phyloP scores from a whole-genome alignment of 192 early-diverging fungal genomes.

The Linnemannia exigua region DNA sequence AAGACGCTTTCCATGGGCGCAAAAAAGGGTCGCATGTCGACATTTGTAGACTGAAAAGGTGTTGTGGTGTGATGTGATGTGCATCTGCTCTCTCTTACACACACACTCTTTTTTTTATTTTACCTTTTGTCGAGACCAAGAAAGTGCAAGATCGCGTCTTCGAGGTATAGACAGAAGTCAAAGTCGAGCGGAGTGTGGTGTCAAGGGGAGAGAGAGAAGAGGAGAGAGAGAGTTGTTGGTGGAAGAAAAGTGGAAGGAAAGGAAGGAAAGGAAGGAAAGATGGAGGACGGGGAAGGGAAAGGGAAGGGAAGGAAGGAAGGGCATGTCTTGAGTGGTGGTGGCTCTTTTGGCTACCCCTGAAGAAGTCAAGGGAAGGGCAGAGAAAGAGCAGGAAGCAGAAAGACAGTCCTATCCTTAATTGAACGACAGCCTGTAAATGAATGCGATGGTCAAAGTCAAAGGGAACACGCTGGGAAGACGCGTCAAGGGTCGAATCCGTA shows the following conservation, averaged over 20 bases:
- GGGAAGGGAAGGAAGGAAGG: neutral
- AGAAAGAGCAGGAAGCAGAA: neutral
- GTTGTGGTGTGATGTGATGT: neutral
- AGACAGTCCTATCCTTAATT: too few species aligned
- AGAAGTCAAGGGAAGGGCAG: neutral
- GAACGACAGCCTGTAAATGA: too few species aligned
- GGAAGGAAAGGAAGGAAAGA: neutral
- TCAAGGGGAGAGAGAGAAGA: neutral
- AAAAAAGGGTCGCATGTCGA: neutral
- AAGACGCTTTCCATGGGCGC: constrained; percentile 8
- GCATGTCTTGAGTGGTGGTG: too few species aligned
- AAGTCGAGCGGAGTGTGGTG: neutral
- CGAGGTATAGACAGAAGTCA: neutral
- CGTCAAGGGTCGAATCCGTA: too few species aligned
- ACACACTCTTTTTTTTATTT: neutral
- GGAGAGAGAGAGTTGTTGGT: neutral
- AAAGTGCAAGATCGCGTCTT: neutral
- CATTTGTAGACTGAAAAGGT: neutral
- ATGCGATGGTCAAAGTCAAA: too few species aligned
- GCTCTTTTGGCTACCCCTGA: neutral
- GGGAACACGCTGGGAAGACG: too few species aligned
- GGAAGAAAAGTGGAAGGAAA: neutral
- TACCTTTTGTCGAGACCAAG: constrained; percentile 11
- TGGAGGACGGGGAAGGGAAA: neutral
- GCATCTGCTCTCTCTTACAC: neutral